Evolutionary conservation across 2,329 filamentous ascomycete genomes (phyloP).

Genomic region (Malbranchea zuffiana): DNA sequence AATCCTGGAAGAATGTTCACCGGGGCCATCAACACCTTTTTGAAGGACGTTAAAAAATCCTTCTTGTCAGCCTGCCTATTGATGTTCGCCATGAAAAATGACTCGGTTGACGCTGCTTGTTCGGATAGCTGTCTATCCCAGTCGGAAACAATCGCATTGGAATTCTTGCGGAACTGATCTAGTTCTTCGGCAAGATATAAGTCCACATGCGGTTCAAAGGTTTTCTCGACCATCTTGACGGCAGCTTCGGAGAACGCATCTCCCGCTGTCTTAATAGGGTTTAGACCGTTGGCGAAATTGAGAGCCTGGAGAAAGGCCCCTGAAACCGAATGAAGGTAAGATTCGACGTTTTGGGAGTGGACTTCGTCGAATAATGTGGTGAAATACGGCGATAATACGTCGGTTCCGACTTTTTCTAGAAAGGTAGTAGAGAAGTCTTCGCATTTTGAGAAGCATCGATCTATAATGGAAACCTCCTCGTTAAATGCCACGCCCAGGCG

Average conservation of each 20-base stretch:
- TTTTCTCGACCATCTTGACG: slow-evolving; percentile 55
- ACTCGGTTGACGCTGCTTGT: slow-evolving; percentile 81
- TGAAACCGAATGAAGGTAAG: slow-evolving; percentile 76
- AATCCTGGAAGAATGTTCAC: slow-evolving; percentile 77
- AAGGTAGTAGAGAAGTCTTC: slow-evolving; percentile 64
- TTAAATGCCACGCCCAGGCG: slow-evolving; percentile 63
- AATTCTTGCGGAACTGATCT: slow-evolving; percentile 67
- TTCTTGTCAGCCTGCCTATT: slow-evolving; percentile 92
- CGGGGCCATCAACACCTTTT: slow-evolving; percentile 98
- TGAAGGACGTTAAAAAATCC: slow-evolving; percentile 92
- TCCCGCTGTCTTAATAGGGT: slow-evolving; percentile 50
- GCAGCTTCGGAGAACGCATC: slow-evolving; percentile 54
- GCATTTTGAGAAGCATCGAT: slow-evolving; percentile 65
- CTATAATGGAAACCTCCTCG: slow-evolving; percentile 69
- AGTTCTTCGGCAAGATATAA: slow-evolving; percentile 86
- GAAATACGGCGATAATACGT: slow-evolving; percentile 73
- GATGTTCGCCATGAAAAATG: slow-evolving; percentile 90
- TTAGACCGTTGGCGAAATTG: slow-evolving; percentile 62
- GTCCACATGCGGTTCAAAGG: slow-evolving; percentile 90
- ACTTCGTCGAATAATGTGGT: slow-evolving; percentile 79
- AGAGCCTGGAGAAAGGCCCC: slow-evolving; percentile 79
- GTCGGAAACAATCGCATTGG: slow-evolving; percentile 62
- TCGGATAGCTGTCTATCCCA: slow-evolving; percentile 92
- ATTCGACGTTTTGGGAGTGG: slow-evolving; percentile 60
- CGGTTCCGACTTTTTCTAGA: slow-evolving; percentile 70